A percentile compares a stretch with the other conserved stretches of the same genome.
These are phyloP conservation scores for Vaccinium corymbosum DNA, from an alignment of 148 eudicot species.

Conservation along the genomic window DNA sequence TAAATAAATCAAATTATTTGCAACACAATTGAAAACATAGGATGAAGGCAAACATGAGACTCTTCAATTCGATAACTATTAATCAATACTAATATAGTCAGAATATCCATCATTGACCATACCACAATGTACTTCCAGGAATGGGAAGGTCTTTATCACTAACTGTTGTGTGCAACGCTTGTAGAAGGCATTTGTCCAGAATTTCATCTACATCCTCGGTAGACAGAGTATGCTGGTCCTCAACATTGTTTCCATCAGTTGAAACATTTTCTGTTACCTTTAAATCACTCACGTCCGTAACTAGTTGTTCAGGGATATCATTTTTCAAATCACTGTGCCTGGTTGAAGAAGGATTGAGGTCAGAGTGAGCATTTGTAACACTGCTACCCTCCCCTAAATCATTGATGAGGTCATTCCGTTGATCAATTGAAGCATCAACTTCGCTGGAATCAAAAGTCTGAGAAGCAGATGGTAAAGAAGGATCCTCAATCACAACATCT, in stretches of 20 bases:
- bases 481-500: slow-evolving; percentile 73
- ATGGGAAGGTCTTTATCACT: slow-evolving; percentile 91
- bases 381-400: slow-evolving; percentile 36
- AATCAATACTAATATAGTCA: neutral
- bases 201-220: slow-evolving; percentile 68
- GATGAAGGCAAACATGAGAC: slow-evolving; percentile 9
- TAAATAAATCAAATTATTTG: neutral
- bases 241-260: slow-evolving; percentile 37
- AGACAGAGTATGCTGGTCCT: slow-evolving; percentile 48
- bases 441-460: slow-evolving; percentile 42
- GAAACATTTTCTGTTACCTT: slow-evolving; percentile 40
- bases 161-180: slow-evolving; percentile 88
- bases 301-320: slow-evolving; percentile 43
- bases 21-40: neutral
- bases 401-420: slow-evolving; percentile 27
- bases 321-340: slow-evolving; percentile 23
- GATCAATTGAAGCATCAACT: slow-evolving; percentile 38
- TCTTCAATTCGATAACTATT: neutral
- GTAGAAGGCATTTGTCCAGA: slow-evolving; percentile 79
- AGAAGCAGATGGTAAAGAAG: slow-evolving; percentile 41
- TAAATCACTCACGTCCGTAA: slow-evolving; percentile 42
- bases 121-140: slow-evolving; percentile 95
- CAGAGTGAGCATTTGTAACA: slow-evolving; percentile 25
- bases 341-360: slow-evolving; percentile 24
- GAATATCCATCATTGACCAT: slow-evolving; percentile 26